These are phyloP conservation scores for Coprinellus micaceus DNA, from an alignment of 768 basidiomycete genomes.

Conservation along the genomic window DNA sequence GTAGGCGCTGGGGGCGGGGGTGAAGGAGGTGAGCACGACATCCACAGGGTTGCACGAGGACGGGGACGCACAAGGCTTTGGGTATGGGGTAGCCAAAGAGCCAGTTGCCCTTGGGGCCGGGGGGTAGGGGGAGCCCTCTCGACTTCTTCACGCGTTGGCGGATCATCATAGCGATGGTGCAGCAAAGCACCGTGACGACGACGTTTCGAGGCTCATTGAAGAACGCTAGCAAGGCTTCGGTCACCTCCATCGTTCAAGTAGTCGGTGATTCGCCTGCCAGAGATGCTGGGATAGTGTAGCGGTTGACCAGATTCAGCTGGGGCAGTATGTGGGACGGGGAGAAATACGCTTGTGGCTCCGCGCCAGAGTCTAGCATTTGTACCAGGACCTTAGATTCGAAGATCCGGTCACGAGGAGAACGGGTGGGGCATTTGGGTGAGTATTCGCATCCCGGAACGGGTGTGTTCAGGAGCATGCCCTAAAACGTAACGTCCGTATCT, in stretches of 20 bases:
- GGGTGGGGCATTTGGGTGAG: not conserved
- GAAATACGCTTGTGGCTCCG: no score
- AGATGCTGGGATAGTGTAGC: not conserved
- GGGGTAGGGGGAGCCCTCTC: conserved; percentile 33
- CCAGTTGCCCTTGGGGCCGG: conserved; percentile 40
- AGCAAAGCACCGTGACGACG: conserved; percentile 26
- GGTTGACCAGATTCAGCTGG: no score
- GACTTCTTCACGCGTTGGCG: conserved; percentile 21
- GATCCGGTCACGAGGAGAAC: conserved; percentile 5
- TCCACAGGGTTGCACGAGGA: not conserved
- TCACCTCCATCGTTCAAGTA: not conserved
- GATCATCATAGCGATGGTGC: conserved; percentile 28
- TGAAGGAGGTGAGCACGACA: not conserved
- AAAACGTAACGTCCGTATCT: not conserved
- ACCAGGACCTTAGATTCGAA: not conserved
- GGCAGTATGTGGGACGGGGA: no score
- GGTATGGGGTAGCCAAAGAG: conserved; percentile 40
- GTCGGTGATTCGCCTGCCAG: conserved; percentile 19
- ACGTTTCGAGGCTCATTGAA: conserved; percentile 23
- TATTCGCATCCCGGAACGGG: not conserved
- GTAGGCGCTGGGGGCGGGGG: conserved; percentile 32
- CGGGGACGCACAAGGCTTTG: conserved; percentile 33
- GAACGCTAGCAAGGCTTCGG: not conserved
- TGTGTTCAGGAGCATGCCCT: not conserved
- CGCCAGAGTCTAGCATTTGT: no score